Evolutionary conservation across 768 basidiomycete genomes (phyloP).

Genomic region (Gymnopilus junonius): DNA sequence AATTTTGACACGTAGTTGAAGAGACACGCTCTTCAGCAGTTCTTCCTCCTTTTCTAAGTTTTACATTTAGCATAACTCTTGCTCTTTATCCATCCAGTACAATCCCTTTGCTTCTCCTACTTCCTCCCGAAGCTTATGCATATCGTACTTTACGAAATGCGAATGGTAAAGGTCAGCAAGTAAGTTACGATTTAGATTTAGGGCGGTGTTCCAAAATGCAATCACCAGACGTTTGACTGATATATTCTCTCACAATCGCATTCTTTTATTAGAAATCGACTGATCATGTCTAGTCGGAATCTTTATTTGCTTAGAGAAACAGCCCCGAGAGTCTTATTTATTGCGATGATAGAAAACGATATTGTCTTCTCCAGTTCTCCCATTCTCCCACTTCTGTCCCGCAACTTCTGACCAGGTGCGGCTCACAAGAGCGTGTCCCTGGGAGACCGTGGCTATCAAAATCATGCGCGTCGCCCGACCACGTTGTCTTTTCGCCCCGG

Average conservation of each 20-base stretch:
- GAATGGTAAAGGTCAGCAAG: not conserved
- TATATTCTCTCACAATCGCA: not conserved
- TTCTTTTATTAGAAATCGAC: not conserved
- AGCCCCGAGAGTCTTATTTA: not conserved
- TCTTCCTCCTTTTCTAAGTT: not conserved
- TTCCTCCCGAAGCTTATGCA: not conserved
- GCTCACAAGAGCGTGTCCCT: conserved; percentile 10
- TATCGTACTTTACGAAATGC: not conserved
- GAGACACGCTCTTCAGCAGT: not conserved
- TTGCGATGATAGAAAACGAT: not conserved
- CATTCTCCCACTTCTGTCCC: conserved; percentile 2
- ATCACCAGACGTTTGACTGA: not conserved
- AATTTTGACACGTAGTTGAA: not conserved
- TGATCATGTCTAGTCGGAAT: not conserved
- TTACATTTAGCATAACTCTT: not conserved
- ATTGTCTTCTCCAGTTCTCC: conserved; percentile 1
- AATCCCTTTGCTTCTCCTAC: not conserved
- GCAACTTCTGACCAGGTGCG: not conserved
- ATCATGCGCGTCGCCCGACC: conserved; percentile 15
- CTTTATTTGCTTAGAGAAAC: not conserved
- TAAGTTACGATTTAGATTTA: not conserved
- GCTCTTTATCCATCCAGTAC: not conserved
- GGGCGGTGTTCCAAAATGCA: not conserved
- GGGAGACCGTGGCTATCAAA: conserved; percentile 17
- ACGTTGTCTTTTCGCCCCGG: conserved; percentile 24